Conservation (phyloP, 768 basidiomycete species). For the Floccularia luteovirens region DNA sequence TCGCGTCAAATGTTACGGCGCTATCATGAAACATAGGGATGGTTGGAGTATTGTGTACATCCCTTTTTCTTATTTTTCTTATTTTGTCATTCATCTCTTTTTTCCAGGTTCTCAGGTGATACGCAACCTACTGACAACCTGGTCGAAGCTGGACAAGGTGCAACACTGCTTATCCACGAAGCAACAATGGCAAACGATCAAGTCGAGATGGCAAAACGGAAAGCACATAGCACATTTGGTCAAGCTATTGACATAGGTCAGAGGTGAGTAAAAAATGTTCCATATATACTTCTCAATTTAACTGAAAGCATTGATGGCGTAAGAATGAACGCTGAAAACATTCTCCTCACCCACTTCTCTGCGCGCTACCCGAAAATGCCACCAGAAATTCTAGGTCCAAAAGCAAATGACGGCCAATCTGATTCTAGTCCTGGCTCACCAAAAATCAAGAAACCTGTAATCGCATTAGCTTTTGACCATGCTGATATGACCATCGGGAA, state of each 20-base stretch:
- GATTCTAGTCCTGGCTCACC: no score
- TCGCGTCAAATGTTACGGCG: constrained; percentile 65
- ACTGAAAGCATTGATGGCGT: not conserved
- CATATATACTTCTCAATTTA: constrained; percentile 6
- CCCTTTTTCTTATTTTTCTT: constrained; percentile 33
- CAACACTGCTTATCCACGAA: constrained; percentile 89
- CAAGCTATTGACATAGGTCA: constrained; percentile 78
- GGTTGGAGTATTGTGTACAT: constrained; percentile 77
- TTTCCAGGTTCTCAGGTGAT: constrained; percentile 84
- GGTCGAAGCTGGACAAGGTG: constrained; percentile 50
- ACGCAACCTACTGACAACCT: constrained; percentile 72
- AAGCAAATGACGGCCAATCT: constrained; percentile 5
- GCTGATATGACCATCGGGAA: constrained; percentile 63
- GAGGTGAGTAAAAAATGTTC: constrained; percentile 45
- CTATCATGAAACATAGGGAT: constrained; percentile 56
- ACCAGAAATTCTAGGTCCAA: constrained; percentile 26
- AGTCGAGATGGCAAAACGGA: constrained; percentile 58
- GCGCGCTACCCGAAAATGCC: constrained; percentile 90
- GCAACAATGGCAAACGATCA: constrained; percentile 89
- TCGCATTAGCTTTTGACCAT: constrained; percentile 82
- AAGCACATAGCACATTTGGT: constrained; percentile 86
- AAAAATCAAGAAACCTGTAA: constrained; percentile 27
- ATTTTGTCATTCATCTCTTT: not conserved
- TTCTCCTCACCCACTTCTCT: constrained; percentile 94
- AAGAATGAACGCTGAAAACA: constrained; percentile 80